Base-by-base conservation (phyloP, 176 grass and related monocot species). In the Oryza glumipatula region DNA sequence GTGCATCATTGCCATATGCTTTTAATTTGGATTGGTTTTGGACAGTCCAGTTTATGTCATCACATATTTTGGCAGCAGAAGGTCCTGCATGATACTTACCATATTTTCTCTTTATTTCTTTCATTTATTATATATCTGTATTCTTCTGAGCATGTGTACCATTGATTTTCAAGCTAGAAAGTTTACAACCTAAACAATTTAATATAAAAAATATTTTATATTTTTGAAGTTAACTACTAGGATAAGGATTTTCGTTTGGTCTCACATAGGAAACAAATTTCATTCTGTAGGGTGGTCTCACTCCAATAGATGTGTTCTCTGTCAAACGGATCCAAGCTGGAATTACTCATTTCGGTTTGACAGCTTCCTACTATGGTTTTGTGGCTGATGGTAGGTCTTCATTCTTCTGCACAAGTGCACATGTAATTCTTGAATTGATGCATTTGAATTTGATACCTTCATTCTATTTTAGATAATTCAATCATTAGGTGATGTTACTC, bases 321-420 rank as follows among this genome's bases (percentile, higher is more conserved):
- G 91, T 93, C 63, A 93, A 90, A 88, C 92, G 87, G 87, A 82
- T 79, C 70, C 81, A 88, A 77, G 85, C 80, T 87, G 88, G 89
- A 77, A 56, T 83, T 81, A 83, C 86, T 76, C 91, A 98, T 80
- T 98, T 94, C 7, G 96, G 96, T 56, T 54, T 95, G 69, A 93
- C 91, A 41, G 95, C 93, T 84, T 94, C 91, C 44, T 98, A 94
- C 76, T 98, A 81, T 91, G 95, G 95, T 77, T 98, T 98, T 66
- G 85, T 98, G 70, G 79, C 90, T 90, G 95, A 98, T 93, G 95
- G 94, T 96, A 93, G 70, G 26, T 74, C 76, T 63, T 23, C 21
- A 39, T 79, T 83, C 63, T 75, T 83, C 68, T 78, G 35, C n/a
- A 51, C 33, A 17, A 72, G 14, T 69, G 46, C 28, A 51, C 23